These are phyloP conservation scores for Alternaria conjuncta DNA, from an alignment of 2,329 filamentous ascomycete species.

Conservation along the genomic window DNA sequence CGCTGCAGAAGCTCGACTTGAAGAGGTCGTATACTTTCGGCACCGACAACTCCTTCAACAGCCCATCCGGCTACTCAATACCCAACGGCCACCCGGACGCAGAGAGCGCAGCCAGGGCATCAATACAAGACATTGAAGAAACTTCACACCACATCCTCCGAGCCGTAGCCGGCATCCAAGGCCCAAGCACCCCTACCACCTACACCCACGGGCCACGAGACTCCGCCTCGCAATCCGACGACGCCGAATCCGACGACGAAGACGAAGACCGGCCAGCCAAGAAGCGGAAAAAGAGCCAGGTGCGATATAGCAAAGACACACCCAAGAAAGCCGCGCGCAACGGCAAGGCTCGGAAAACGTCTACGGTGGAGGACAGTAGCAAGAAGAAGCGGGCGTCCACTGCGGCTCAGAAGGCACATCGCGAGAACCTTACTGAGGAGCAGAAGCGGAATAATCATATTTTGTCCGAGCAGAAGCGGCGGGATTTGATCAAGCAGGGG, in stretches of 20 bases:
- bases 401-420: conserved; percentile 35
- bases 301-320: conserved; percentile 14
- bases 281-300: conserved; percentile 34
- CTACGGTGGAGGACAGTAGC: conserved; percentile 19
- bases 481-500: conserved; percentile 80
- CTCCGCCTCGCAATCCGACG: conserved; percentile 32
- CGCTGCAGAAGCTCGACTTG: conserved; percentile 23
- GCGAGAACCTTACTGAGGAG: conserved; percentile 72
- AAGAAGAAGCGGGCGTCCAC: conserved; percentile 39
- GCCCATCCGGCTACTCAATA: conserved; percentile 33
- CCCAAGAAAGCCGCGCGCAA: conserved; percentile 28
- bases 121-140: conserved; percentile 33
- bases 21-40: conserved; percentile 45
- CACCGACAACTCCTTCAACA: conserved; percentile 46
- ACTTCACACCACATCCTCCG: conserved; percentile 23
- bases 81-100: conserved; percentile 31
- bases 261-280: conserved; percentile 28
- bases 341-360: conserved; percentile 31
- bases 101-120: conserved; percentile 29
- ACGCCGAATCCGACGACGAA: conserved; percentile 30
- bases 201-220: conserved; percentile 16
- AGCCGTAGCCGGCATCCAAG: conserved; percentile 10
- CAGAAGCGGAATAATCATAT: conserved; percentile 89
- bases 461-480: conserved; percentile 82
- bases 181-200: conserved; percentile 8